A percentile compares a stretch with the other conserved stretches of the same genome.
Conservation (phyloP, 192 early-diverging fungal genomes). For the Rhizoclosmatium sp. region DNA sequence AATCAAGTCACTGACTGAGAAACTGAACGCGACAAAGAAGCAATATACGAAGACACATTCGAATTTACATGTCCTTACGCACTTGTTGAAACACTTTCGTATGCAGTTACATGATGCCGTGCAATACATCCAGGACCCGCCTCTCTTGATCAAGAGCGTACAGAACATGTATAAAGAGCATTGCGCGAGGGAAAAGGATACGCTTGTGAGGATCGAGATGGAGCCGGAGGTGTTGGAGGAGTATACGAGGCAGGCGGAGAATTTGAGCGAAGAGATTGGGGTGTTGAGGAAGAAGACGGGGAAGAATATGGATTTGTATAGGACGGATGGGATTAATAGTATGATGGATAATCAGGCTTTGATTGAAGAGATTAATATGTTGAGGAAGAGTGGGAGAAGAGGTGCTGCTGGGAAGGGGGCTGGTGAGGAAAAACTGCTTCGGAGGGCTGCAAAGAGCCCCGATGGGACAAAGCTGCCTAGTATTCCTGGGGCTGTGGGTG, state of each 20-base stretch:
- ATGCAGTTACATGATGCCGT: conserved; percentile 51
- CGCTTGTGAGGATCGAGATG: conserved; percentile 21
- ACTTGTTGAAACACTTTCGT: conserved; percentile 44
- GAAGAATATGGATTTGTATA: conserved; percentile 41
- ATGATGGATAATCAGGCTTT: conserved; percentile 57
- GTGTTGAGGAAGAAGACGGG: conserved; percentile 40
- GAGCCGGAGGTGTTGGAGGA: conserved; percentile 53
- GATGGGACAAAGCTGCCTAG: no score
- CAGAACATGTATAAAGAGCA: conserved; percentile 44
- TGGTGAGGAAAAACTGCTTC: no score
- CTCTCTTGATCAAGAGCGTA: conserved; percentile 37
- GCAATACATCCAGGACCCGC: conserved; percentile 57
- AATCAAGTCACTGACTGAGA: conserved; percentile 39
- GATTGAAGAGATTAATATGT: conserved; percentile 38
- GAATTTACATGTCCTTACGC: conserved; percentile 40
- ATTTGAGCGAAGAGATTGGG: conserved; percentile 39
- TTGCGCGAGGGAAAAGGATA: conserved; percentile 17
- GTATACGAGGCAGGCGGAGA: conserved; percentile 48
- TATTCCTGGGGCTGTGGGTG: no score
- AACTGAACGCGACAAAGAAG: conserved; percentile 40
- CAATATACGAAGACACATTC: conserved; percentile 41
- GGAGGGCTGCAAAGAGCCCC: no score
- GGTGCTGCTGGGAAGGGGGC: neutral
- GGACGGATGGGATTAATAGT: conserved; percentile 47
- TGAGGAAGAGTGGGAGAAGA: neutral